Conservation (phyloP, 2,329 filamentous ascomycete species). For the Graphilbum sp. region DNA sequence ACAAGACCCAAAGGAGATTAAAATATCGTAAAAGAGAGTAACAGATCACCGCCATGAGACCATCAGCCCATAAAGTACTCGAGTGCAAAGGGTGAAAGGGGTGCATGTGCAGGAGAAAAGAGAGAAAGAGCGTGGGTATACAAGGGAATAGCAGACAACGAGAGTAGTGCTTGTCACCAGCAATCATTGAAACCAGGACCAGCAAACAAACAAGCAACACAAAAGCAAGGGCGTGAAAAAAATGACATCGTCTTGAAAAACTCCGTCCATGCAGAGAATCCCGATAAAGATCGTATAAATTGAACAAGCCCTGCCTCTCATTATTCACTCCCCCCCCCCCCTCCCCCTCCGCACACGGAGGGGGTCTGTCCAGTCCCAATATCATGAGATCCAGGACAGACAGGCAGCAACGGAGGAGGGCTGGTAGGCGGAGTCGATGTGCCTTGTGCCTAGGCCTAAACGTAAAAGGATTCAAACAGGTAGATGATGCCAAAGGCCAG, state of each 20-base stretch:
- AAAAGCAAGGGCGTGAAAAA: neutral
- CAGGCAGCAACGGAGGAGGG: too few species aligned
- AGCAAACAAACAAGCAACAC: neutral
- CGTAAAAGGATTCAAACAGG: slow-evolving; percentile 59
- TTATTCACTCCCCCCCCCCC: too few species aligned
- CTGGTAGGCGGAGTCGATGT: too few species aligned
- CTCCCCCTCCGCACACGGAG: too few species aligned
- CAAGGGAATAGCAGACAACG: neutral
- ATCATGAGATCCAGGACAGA: too few species aligned
- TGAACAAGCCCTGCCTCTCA: too few species aligned
- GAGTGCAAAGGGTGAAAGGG: neutral
- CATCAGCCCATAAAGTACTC: too few species aligned
- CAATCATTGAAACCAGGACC: neutral
- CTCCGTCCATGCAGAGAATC: slow-evolving; percentile 10
- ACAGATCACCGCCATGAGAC: too few species aligned
- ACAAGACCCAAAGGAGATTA: neutral
- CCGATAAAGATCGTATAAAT: neutral
- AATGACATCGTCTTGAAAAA: slow-evolving; percentile 3
- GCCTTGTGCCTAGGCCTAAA: neutral
- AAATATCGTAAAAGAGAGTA: neutral
- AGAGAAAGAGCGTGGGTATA: neutral
- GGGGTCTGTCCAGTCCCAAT: too few species aligned
- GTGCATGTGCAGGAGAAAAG: neutral
- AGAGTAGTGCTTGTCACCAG: neutral
- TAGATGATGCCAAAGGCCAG: slow-evolving; percentile 87